Conservation (phyloP, 345 rosid species). For the Gossypioides kirkii region DNA sequence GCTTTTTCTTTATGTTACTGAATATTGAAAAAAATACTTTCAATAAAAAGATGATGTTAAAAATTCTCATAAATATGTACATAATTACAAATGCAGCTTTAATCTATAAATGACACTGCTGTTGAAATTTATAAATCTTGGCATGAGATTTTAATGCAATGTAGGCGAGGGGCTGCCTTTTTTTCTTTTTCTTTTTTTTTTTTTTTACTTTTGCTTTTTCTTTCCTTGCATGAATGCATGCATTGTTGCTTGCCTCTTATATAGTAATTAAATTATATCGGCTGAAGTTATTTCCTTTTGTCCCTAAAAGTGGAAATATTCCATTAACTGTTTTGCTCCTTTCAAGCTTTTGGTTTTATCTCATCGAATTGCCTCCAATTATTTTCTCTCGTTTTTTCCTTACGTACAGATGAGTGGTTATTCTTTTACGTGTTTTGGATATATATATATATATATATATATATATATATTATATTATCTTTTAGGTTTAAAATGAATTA, state of each 20-base stretch:
- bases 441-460: no score
- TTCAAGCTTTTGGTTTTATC: no score
- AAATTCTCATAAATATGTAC: no score
- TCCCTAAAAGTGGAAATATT: background rate
- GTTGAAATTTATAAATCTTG: background rate
- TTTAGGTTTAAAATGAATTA: no score
- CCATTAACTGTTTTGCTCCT: background rate
- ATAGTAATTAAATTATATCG: no score
- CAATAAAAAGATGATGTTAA: background rate
- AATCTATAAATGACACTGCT: background rate
- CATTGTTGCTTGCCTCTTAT: no score
- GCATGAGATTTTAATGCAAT: constrained; percentile 1
- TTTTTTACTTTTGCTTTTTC: background rate
- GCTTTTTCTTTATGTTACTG: background rate
- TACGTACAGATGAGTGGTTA: no score
- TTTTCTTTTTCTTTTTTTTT: background rate
- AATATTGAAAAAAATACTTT: background rate
- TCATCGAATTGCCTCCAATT: no score
- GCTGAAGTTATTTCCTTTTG: background rate
- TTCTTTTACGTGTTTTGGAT: no score
- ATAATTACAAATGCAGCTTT: background rate
- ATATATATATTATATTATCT: no score
- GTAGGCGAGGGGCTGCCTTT: background rate
- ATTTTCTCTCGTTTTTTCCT: no score
- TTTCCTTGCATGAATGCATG: no score